Evolutionary conservation across 805 yeast species (phyloP).

Genomic region (Danielia oregonensis): DNA sequence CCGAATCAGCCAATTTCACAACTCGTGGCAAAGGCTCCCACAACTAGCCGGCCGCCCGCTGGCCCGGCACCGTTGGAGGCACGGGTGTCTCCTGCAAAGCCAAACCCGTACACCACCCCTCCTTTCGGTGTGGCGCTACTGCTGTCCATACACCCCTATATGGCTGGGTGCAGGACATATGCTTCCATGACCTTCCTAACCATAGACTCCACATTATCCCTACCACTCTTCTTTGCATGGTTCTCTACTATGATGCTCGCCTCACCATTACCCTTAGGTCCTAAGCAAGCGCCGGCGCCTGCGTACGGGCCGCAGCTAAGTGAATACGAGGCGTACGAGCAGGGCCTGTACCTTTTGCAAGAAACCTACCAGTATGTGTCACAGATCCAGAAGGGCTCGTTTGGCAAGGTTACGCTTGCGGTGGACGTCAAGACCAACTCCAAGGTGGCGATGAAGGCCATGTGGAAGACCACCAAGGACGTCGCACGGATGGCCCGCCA

Average conservation of each 20-base stretch:
- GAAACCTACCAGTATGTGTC: slow-evolving; percentile 41
- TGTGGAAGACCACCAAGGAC: slow-evolving; percentile 39
- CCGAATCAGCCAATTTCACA: too few relatives aligned
- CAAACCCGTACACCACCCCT: too few relatives aligned
- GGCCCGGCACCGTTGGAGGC: too few relatives aligned
- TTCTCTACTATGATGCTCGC: background rate
- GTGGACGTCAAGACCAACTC: slow-evolving; percentile 27
- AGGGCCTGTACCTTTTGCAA: slow-evolving; percentile 27
- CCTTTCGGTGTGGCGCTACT: too few relatives aligned
- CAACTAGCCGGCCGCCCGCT: too few relatives aligned
- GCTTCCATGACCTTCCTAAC: too few relatives aligned
- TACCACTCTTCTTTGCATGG: too few relatives aligned
- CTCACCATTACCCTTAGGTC: background rate
- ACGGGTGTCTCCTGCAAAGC: too few relatives aligned
- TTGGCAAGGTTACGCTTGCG: slow-evolving; percentile 58
- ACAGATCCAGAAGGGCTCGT: slow-evolving; percentile 55
- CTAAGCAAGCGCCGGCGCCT: background rate
- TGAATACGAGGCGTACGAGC: slow-evolving; percentile 40
- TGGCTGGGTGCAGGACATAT: too few relatives aligned
- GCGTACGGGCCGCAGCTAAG: slow-evolving; percentile 9
- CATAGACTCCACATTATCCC: too few relatives aligned
- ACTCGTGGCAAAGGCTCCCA: too few relatives aligned
- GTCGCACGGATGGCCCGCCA: slow-evolving; percentile 49
- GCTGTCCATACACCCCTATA: too few relatives aligned
- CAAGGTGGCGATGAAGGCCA: slow-evolving; percentile 52